These are phyloP conservation scores for Chaetomium fimeti DNA, from an alignment of 495 filamentous ascomycete species.

Conservation along the genomic window DNA sequence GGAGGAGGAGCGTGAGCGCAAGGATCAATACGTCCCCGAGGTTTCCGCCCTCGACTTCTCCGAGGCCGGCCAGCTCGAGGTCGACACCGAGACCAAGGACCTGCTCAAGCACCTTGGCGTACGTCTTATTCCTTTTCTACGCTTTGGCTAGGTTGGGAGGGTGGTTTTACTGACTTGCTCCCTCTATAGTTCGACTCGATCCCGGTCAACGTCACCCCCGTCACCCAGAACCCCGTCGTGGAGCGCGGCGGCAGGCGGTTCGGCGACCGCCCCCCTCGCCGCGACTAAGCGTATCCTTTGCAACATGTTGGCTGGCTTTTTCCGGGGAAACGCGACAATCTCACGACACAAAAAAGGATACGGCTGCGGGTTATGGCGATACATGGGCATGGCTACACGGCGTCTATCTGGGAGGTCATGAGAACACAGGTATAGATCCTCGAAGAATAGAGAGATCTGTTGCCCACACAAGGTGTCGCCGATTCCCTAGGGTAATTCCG, in stretches of 20 bases:
- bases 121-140: conserved; percentile 48
- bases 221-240: conserved; percentile 79
- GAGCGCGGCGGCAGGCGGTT: conserved; percentile 67
- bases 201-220: conserved; percentile 88
- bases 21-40: conserved; percentile 99
- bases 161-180: conserved; percentile 28
- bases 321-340: conserved; percentile 22
- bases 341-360: conserved; percentile 21
- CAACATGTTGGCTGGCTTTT: conserved; percentile 18
- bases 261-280: conserved; percentile 47
- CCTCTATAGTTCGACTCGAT: conserved; percentile 83
- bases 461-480: conserved; percentile 78
- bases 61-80: conserved; percentile 88
- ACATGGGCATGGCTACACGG: conserved; percentile 45
- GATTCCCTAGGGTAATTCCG: conserved; percentile 58
- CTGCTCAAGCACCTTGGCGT: conserved; percentile 96
- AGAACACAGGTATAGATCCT: conserved; percentile 47
- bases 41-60: conserved; percentile 96
- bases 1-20: conserved; percentile 99
- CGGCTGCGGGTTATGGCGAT: conserved; percentile 35
- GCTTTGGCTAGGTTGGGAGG: too few relatives aligned
- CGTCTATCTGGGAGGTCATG: conserved; percentile 50
- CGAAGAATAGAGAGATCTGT: conserved; percentile 54
- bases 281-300: conserved; percentile 42
- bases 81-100: conserved; percentile 97